Percentiles rank a stretch among this genome's conserved stretches.
phyloP scores from a whole-genome alignment of 2,329 filamentous ascomycete genomes.

The Aspergillus ochraceus region DNA sequence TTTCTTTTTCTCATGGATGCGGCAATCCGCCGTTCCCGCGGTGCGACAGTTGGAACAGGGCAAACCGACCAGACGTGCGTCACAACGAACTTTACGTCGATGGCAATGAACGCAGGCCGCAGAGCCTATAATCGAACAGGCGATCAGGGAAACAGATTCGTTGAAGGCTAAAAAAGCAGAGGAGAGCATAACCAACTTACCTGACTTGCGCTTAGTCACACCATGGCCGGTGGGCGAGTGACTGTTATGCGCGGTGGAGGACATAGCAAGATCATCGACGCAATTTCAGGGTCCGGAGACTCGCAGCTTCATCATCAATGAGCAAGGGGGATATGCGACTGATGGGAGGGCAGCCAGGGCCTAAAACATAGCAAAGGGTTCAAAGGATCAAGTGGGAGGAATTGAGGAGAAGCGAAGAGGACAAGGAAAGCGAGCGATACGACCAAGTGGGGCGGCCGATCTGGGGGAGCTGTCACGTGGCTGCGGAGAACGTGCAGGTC shows the following conservation, averaged over 20 bases:
- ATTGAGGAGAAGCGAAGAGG: slow-evolving; percentile 5
- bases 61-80: slow-evolving; percentile 48
- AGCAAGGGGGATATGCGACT: not conserved
- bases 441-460: slow-evolving; percentile 9
- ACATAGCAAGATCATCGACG: slow-evolving; percentile 35
- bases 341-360: not conserved
- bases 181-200: slow-evolving; percentile 22
- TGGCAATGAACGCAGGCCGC: slow-evolving; percentile 52
- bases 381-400: not conserved
- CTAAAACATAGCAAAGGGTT: slow-evolving; percentile 8
- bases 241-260: slow-evolving; percentile 35
- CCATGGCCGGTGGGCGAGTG: slow-evolving; percentile 34
- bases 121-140: slow-evolving; percentile 29
- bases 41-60: slow-evolving; percentile 52
- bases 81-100: slow-evolving; percentile 53
- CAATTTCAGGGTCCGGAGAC: slow-evolving; percentile 16
- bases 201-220: slow-evolving; percentile 41
- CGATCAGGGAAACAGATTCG: not conserved
- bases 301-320: slow-evolving; percentile 13
- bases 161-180: not conserved
- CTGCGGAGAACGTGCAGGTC: slow-evolving; percentile 13
- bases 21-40: slow-evolving; percentile 45
- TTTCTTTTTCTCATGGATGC: slow-evolving; percentile 54
- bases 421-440: slow-evolving; percentile 4
- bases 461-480: slow-evolving; percentile 16